A percentile compares a stretch with the other conserved stretches of the same genome.
phyloP scores from a whole-genome alignment of 306 rosid genomes.

The Carpinus fangiana region DNA sequence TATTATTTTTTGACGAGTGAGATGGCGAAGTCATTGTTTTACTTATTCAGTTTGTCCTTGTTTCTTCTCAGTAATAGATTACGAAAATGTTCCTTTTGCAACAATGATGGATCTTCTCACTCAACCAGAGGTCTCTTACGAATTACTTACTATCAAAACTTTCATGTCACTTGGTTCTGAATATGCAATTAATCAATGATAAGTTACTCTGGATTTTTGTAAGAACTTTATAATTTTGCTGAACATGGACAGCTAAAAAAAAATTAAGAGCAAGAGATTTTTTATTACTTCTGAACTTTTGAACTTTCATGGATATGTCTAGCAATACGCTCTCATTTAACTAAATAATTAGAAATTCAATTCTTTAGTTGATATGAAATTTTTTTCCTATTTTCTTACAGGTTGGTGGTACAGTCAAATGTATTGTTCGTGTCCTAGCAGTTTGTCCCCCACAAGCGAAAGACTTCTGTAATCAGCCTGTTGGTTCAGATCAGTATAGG shows the following conservation, averaged over 20 bases:
- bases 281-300: neutral
- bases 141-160: neutral
- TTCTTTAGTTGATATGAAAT: neutral
- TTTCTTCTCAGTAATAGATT: neutral
- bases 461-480: neutral
- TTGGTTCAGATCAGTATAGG: neutral
- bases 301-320: neutral
- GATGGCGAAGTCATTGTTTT: neutral
- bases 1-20: neutral
- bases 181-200: neutral
- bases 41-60: neutral
- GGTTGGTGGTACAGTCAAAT: neutral
- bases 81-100: neutral
- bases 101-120: conserved; percentile 3
- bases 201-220: neutral
- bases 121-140: neutral
- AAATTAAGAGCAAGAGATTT: neutral
- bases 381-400: neutral
- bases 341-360: too few species aligned
- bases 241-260: neutral
- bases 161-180: neutral
- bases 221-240: neutral
- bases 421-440: neutral
- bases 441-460: neutral
- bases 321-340: neutral